Percentiles rank a stretch among this genome's conserved stretches.
Evolutionary conservation across 192 early-diverging fungal species (phyloP).

Genomic region (Coemansia erecta): DNA sequence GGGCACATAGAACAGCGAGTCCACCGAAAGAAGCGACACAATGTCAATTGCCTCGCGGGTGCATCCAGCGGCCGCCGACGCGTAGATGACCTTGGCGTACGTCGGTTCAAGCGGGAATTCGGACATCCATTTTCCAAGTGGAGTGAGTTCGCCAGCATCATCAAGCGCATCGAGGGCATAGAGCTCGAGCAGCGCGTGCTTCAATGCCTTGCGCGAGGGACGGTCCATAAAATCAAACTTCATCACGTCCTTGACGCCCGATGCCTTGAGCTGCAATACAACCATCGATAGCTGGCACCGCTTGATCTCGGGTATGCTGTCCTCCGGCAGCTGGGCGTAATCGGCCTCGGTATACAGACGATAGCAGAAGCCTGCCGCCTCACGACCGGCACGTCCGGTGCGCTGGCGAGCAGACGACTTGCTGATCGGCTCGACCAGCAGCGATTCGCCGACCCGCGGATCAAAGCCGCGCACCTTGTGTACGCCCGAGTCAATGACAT

Average conservation of each 20-base stretch:
- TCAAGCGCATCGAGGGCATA: conserved; percentile 86
- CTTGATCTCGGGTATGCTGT: conserved; percentile 91
- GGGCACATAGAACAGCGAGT: conserved; percentile 85
- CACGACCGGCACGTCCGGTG: conserved; percentile 93
- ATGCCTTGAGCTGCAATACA: conserved; percentile 84
- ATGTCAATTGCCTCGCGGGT: conserved; percentile 87
- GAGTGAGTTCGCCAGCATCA: conserved; percentile 74
- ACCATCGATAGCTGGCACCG: conserved; percentile 86
- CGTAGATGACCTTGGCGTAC: conserved; percentile 83
- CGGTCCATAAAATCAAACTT: conserved; percentile 95
- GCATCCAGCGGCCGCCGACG: conserved; percentile 72
- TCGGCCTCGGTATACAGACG: conserved; percentile 87
- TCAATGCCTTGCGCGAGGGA: conserved; percentile 71
- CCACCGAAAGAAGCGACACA: conserved; percentile 88
- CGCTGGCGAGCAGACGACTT: conserved; percentile 91
- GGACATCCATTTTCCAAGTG: conserved; percentile 79
- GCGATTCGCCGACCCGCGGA: conserved; percentile 85
- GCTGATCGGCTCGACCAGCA: conserved; percentile 84
- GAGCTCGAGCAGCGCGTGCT: conserved; percentile 84
- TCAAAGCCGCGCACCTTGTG: conserved; percentile 90
- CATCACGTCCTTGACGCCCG: conserved; percentile 85
- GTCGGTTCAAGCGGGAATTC: conserved; percentile 90
- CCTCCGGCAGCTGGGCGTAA: conserved; percentile 71
- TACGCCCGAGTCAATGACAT: conserved; percentile 93
- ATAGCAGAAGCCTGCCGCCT: conserved; percentile 88